Conservation (phyloP, 2,329 filamentous ascomycete genomes). For the Aureobasidium uvarum region DNA sequence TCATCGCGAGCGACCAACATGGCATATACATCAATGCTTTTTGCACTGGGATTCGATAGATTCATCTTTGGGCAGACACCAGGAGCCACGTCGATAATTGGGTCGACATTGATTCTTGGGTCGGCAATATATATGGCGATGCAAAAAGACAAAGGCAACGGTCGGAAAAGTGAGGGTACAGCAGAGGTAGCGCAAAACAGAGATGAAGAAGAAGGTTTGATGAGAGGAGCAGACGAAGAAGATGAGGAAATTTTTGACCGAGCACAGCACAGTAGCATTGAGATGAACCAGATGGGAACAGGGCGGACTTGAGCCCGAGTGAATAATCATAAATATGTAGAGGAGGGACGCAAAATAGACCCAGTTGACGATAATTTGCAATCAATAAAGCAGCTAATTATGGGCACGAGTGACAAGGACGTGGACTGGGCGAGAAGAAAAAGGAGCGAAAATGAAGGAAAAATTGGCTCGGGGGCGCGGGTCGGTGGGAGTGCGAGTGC, state of each 20-base stretch:
- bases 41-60: constrained; percentile 64
- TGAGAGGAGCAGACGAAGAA: constrained; percentile 29
- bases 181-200: constrained; percentile 30
- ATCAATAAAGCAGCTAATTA: not conserved
- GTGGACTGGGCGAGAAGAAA: not conserved
- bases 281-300: not conserved
- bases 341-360: not conserved
- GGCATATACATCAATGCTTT: constrained; percentile 69
- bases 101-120: constrained; percentile 63
- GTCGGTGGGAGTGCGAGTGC: not conserved
- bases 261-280: constrained; percentile 1
- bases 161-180: constrained; percentile 28
- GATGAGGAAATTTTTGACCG: constrained; percentile 12
- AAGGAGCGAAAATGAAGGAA: constrained; percentile 7
- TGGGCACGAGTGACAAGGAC: not conserved
- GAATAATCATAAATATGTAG: constrained; percentile 1
- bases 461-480: not conserved
- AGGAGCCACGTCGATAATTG: constrained; percentile 57
- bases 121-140: constrained; percentile 64
- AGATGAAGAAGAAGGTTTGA: constrained; percentile 38
- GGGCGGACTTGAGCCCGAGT: not conserved
- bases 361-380: not conserved
- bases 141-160: constrained; percentile 45
- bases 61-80: constrained; percentile 62
- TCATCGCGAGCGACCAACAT: constrained; percentile 62